Conservation (phyloP, 108 stramenopile genomes). For the Mediolabrus comicus region DNA sequence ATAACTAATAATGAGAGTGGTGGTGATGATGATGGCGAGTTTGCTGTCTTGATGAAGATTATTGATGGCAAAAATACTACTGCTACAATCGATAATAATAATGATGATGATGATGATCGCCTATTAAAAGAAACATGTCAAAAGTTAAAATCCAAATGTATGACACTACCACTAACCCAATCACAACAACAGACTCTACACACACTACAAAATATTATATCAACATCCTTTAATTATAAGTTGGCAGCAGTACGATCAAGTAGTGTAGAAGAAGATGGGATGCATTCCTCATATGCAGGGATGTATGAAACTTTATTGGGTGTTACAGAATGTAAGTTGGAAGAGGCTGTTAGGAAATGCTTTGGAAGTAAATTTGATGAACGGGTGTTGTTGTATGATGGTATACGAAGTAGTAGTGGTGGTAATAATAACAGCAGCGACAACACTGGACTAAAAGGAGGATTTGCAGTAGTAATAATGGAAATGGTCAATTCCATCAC, state of each 20-base stretch:
- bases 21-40: too few relatives aligned
- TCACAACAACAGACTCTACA: neutral
- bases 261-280: constrained; percentile 27
- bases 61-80: too few relatives aligned
- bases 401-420: neutral
- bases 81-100: neutral
- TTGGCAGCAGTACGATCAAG: constrained; percentile 34
- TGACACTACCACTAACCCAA: neutral
- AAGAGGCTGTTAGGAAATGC: constrained; percentile 13
- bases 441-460: neutral
- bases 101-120: neutral
- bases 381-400: constrained; percentile 22
- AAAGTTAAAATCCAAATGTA: neutral
- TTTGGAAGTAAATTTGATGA: constrained; percentile 22
- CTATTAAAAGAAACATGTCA: neutral
- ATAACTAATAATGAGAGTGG: neutral
- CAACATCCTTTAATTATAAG: neutral
- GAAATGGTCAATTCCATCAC: constrained; percentile 24
- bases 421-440: neutral
- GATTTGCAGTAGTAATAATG: constrained; percentile 32
- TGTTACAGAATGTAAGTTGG: constrained; percentile 1
- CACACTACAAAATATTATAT: neutral
- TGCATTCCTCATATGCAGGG: constrained; percentile 14
- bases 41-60: too few relatives aligned
- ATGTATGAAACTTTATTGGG: constrained; percentile 28